These are phyloP conservation scores for Coprinellus micaceus DNA, from an alignment of 768 basidiomycete species.

Conservation along the genomic window DNA sequence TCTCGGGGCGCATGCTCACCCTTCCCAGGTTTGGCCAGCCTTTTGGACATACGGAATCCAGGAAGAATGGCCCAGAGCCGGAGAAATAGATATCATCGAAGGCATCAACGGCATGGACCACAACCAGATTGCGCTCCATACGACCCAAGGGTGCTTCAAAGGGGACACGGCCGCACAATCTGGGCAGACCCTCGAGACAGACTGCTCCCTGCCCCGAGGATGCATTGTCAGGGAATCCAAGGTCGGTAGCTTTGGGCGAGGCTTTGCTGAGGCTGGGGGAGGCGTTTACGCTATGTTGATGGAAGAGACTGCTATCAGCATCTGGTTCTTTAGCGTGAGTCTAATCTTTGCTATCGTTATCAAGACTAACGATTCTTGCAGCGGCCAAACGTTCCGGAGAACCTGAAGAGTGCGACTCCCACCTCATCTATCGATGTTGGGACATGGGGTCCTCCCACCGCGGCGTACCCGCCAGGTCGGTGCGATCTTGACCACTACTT, in stretches of 20 bases:
- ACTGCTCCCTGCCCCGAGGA: conserved; percentile 60
- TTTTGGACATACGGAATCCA: conserved; percentile 46
- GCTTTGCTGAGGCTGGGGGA: conserved; percentile 66
- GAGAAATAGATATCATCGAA: conserved; percentile 71
- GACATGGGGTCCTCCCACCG: conserved; percentile 57
- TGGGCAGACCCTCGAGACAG: conserved; percentile 47
- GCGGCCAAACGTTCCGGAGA: conserved; percentile 41
- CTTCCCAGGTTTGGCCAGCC: conserved; percentile 42
- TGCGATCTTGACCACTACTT: conserved; percentile 58
- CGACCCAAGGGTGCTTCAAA: conserved; percentile 42
- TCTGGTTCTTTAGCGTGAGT: conserved; percentile 47
- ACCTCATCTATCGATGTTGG: conserved; percentile 38
- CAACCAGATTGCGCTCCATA: conserved; percentile 82
- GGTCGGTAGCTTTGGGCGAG: conserved; percentile 59
- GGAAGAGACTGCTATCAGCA: conserved; percentile 41
- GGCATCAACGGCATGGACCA: conserved; percentile 68
- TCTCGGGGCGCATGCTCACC: neutral
- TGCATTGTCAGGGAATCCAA: conserved; percentile 62
- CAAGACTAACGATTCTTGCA: conserved; percentile 15
- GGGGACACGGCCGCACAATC: conserved; percentile 36
- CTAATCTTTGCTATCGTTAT: neutral
- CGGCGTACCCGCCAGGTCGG: conserved; percentile 52
- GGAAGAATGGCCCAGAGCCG: conserved; percentile 39
- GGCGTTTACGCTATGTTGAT: conserved; percentile 78
- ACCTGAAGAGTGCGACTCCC: conserved; percentile 31